phyloP scores from a whole-genome alignment of 495 filamentous ascomycete genomes.

The Lichenothelia convexa region DNA sequence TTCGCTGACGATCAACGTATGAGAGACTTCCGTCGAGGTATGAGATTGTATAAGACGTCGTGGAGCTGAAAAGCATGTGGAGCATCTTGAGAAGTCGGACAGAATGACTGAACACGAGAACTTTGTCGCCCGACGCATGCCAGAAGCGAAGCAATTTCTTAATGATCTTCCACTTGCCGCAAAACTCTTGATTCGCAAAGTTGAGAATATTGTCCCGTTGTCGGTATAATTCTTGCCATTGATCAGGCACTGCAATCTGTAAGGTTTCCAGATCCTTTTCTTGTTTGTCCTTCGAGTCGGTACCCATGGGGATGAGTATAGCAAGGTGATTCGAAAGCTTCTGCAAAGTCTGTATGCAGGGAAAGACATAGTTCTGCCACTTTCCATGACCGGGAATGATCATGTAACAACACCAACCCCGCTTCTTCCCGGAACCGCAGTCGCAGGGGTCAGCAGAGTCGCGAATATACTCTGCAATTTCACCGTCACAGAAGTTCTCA shows the following conservation, averaged over 20 bases:
- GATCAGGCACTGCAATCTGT: slow-evolving; percentile 51
- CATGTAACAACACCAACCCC: slow-evolving; percentile 67
- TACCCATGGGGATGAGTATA: slow-evolving; percentile 57
- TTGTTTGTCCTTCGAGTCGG: slow-evolving; percentile 58
- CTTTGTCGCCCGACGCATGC: slow-evolving; percentile 81
- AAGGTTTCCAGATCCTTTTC: slow-evolving; percentile 61
- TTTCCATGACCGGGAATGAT: slow-evolving; percentile 35
- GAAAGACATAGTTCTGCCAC: slow-evolving; percentile 75
- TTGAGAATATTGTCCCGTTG: slow-evolving; percentile 63
- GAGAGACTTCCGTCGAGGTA: slow-evolving; percentile 78
- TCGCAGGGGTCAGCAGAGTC: slow-evolving; percentile 45
- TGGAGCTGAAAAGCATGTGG: slow-evolving; percentile 68
- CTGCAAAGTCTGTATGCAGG: slow-evolving; percentile 60
- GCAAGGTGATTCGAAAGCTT: slow-evolving; percentile 88
- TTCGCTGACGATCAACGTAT: slow-evolving; percentile 62
- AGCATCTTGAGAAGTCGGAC: slow-evolving; percentile 76
- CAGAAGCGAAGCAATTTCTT: slow-evolving; percentile 76
- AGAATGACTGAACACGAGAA: slow-evolving; percentile 79
- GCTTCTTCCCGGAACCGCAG: slow-evolving; percentile 50
- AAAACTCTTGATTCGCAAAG: slow-evolving; percentile 79
- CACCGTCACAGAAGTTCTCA: slow-evolving; percentile 56
- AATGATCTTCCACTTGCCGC: slow-evolving; percentile 92
- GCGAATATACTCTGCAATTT: slow-evolving; percentile 51
- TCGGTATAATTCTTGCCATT: slow-evolving; percentile 59
- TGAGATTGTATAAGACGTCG: slow-evolving; percentile 66